Percentiles rank a stretch among this genome's conserved stretches.
These are phyloP conservation scores for Plasmodium malariae DNA, from an alignment of 169 alveolate genomes.

Conservation along the genomic window DNA sequence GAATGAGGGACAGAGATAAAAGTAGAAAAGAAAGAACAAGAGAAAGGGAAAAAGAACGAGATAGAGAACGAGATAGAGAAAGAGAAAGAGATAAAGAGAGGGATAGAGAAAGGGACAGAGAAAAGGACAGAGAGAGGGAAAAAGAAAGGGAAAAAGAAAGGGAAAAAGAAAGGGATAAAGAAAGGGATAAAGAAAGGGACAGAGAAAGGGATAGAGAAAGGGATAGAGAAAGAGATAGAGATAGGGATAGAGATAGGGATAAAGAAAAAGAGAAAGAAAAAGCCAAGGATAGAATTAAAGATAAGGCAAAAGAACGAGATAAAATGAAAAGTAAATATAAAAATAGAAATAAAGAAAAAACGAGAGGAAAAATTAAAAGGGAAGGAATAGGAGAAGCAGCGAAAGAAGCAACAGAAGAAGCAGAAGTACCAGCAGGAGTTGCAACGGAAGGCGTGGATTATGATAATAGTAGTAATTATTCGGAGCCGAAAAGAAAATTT, in stretches of 20 bases:
- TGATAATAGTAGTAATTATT: slow-evolving; percentile 45
- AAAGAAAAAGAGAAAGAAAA: neutral
- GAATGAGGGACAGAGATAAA: slow-evolving; percentile 10
- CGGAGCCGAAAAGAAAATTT: slow-evolving; percentile 37
- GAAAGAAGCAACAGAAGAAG: too few relatives aligned
- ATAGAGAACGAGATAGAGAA: slow-evolving; percentile 12
- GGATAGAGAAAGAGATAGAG: neutral
- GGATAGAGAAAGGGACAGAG: slow-evolving; percentile 15
- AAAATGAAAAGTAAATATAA: slow-evolving; percentile 23
- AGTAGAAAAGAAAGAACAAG: neutral
- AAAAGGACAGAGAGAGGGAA: slow-evolving; percentile 11
- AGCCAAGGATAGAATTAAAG: slow-evolving; percentile 14
- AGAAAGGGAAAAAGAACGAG: slow-evolving; percentile 24
- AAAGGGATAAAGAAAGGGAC: too few relatives aligned
- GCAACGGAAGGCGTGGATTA: too few relatives aligned
- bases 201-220: slow-evolving; percentile 12
- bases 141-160: slow-evolving; percentile 9
- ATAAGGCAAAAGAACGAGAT: slow-evolving; percentile 6
- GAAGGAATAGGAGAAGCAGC: slow-evolving; percentile 16
- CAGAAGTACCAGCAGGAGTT: too few relatives aligned
- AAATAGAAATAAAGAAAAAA: slow-evolving; percentile 18
- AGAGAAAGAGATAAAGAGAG: slow-evolving; percentile 1
- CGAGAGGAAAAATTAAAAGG: slow-evolving; percentile 20
- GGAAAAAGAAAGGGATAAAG: neutral
- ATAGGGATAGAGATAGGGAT: neutral